These are phyloP conservation scores for Neurospora africana DNA, from an alignment of 495 filamentous ascomycete species.

Conservation along the genomic window DNA sequence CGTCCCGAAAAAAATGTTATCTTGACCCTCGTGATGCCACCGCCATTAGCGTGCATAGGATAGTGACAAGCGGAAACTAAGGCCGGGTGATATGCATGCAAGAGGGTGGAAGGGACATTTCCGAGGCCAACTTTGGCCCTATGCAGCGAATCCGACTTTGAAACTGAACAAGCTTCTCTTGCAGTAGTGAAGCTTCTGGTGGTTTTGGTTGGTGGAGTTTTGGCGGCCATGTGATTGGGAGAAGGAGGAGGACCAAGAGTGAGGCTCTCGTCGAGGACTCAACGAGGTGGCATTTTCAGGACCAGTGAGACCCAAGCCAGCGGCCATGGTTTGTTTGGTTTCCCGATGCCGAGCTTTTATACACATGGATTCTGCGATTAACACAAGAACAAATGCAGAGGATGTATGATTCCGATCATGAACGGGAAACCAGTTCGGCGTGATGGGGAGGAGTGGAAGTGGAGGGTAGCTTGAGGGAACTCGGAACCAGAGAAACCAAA, in stretches of 20 bases:
- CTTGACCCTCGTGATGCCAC: neutral
- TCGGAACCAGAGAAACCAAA: neutral
- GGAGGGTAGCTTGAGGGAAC: neutral
- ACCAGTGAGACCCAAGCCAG: neutral
- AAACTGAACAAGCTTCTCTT: neutral
- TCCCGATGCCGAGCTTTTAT: neutral
- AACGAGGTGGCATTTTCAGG: neutral
- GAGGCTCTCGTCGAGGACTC: neutral
- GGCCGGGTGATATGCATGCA: neutral
- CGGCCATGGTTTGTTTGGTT: neutral
- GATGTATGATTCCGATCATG: neutral
- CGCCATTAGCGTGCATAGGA: neutral
- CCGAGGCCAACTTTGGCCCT: neutral
- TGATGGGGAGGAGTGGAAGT: neutral
- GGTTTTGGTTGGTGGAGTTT: neutral
- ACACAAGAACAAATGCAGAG: neutral
- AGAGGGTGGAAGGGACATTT: neutral
- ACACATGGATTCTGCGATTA: neutral
- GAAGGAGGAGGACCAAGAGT: neutral
- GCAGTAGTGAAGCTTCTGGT: neutral
- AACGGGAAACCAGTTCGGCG: neutral
- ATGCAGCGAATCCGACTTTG: neutral
- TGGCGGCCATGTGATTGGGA: neutral
- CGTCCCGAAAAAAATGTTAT: neutral
- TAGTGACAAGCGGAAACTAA: neutral